Evolutionary conservation across 1,139 yeast genomes (phyloP).

Genomic region (Suhomyces maxii): DNA sequence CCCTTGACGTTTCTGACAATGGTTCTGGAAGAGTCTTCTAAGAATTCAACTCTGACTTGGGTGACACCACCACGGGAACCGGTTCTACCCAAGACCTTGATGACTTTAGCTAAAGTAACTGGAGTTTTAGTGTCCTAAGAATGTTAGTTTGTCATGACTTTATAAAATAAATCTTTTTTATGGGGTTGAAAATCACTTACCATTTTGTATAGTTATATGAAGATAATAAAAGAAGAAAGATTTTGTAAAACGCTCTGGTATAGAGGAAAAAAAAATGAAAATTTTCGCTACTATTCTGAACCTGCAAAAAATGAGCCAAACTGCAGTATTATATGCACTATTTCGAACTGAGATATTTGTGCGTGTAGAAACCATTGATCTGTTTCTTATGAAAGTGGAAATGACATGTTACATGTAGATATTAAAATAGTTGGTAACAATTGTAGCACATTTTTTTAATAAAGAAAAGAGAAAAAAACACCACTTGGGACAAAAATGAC

Average conservation of each 20-base stretch:
- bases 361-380: background rate
- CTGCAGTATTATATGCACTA: background rate
- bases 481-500: too few relatives aligned
- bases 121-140: constrained; percentile 82
- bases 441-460: too few relatives aligned
- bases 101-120: constrained; percentile 98
- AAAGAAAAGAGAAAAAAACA: too few relatives aligned
- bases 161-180: too few relatives aligned
- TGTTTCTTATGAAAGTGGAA: too few relatives aligned
- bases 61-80: constrained; percentile 99
- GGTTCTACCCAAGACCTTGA: constrained; percentile 99
- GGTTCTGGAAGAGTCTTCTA: constrained; percentile 97
- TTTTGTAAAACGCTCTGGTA: constrained; percentile 5
- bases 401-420: too few relatives aligned
- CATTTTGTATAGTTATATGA: constrained; percentile 12
- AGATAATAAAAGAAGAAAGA: constrained; percentile 9
- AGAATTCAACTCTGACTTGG: constrained; percentile 99
- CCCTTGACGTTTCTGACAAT: constrained; percentile 99
- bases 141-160: constrained; percentile 17
- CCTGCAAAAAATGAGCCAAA: constrained; percentile 2
- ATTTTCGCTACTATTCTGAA: constrained; percentile 6
- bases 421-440: too few relatives aligned
- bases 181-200: constrained; percentile 4
- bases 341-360: background rate
- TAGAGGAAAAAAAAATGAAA: constrained; percentile 8